phyloP scores from a whole-genome alignment of 371 early-diverging fungal species.

The Basidiobolus meristosporus region DNA sequence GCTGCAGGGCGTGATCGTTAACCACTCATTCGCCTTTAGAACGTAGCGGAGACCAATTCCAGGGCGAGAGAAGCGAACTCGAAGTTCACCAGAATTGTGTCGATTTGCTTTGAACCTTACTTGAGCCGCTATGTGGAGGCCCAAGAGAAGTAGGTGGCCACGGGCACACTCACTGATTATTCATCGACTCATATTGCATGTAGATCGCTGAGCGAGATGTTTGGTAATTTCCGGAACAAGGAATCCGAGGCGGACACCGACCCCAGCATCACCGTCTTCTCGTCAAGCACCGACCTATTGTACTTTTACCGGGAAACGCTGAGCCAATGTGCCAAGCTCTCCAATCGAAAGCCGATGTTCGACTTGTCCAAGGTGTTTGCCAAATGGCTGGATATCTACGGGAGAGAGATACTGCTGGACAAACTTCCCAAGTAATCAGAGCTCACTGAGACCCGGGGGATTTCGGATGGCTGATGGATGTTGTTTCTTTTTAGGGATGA shows the following conservation, averaged over 20 bases:
- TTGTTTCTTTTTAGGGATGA: too few relatives aligned
- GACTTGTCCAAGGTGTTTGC: constrained; percentile 54
- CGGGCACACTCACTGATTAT: not conserved
- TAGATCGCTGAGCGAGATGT: too few relatives aligned
- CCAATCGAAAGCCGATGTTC: constrained; percentile 64
- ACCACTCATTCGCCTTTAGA: too few relatives aligned
- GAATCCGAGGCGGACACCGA: not conserved
- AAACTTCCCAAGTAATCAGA: constrained; percentile 36
- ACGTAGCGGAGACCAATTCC: too few relatives aligned
- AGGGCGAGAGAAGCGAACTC: constrained; percentile 22
- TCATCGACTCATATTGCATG: too few relatives aligned
- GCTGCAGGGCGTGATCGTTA: too few relatives aligned
- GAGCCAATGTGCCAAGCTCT: constrained; percentile 60
- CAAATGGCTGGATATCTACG: constrained; percentile 57
- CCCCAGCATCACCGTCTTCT: constrained; percentile 31
- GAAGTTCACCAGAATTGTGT: constrained; percentile 19
- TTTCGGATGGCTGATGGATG: too few relatives aligned
- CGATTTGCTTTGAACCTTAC: constrained; percentile 69
- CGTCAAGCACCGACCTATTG: constrained; percentile 80
- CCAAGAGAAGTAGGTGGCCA: constrained; percentile 42
- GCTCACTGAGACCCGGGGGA: too few relatives aligned
- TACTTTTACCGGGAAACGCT: constrained; percentile 74
- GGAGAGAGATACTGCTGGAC: constrained; percentile 35
- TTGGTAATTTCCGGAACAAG: not conserved
- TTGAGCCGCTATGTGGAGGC: constrained; percentile 61